A percentile compares a stretch with the other conserved stretches of the same genome.
phyloP scores from a whole-genome alignment of 305 asterid genomes.

The Nicotiana rustica region DNA sequence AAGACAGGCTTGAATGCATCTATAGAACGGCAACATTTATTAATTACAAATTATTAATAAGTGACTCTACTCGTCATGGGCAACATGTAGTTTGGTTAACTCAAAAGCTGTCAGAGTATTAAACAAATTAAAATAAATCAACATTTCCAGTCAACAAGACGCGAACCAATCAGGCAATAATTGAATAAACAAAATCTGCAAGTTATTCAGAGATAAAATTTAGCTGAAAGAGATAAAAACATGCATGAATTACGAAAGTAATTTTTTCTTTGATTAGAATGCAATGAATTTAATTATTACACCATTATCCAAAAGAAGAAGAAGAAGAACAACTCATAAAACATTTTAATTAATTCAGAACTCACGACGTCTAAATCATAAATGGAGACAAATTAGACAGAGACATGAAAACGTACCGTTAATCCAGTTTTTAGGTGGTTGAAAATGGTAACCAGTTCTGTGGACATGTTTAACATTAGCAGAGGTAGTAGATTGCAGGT shows the following conservation, averaged over 20 bases:
- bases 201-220: not conserved
- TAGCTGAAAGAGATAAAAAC: not conserved
- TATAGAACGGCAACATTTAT: not conserved
- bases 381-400: not conserved
- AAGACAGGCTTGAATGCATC: not conserved
- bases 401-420: conserved; percentile 43
- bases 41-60: not conserved
- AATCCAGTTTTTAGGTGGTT: conserved; percentile 50
- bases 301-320: not conserved
- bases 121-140: not conserved
- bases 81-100: conserved; percentile 5
- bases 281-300: not conserved
- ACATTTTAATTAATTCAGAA: not conserved
- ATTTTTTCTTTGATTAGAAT: not conserved
- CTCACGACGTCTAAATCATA: not conserved
- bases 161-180: conserved; percentile 21
- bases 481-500: conserved; percentile 36
- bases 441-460: conserved; percentile 53
- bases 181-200: not conserved
- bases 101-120: not conserved
- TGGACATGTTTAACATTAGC: not conserved
- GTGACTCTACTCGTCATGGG: not conserved
- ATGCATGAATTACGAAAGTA: too few relatives aligned
- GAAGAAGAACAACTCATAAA: not conserved
- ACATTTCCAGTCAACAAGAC: not conserved